These are phyloP conservation scores for Thelephora aurantiotincta DNA, from an alignment of 768 basidiomycete genomes.

Conservation along the genomic window DNA sequence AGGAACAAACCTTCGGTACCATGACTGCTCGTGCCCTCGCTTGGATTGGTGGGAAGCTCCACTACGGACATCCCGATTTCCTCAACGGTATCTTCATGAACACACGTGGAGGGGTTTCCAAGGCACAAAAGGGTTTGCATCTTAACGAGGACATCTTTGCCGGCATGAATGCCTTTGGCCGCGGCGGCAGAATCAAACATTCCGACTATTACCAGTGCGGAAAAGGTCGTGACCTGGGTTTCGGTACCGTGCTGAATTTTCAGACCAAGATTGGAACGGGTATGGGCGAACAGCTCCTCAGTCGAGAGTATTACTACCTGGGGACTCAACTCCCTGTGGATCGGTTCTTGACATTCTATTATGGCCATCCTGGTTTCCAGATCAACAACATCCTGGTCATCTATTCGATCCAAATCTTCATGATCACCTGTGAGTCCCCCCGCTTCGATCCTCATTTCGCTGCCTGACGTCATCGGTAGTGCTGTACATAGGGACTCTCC, in stretches of 20 bases:
- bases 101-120: constrained; percentile 96
- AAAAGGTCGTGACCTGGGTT: constrained; percentile 97
- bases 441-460: not conserved
- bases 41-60: constrained; percentile 96
- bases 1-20: constrained; percentile 99
- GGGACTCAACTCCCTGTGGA: constrained; percentile 97
- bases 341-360: constrained; percentile 98
- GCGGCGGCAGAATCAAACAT: constrained; percentile 98
- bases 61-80: constrained; percentile 99
- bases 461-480: constrained; percentile 23
- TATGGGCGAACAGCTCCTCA: constrained; percentile 99
- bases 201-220: constrained; percentile 99
- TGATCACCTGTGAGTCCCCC: constrained; percentile 68
- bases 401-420: constrained; percentile 94
- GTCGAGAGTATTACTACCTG: constrained; percentile 97
- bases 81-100: constrained; percentile 96
- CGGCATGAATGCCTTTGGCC: constrained; percentile 97
- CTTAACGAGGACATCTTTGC: constrained; percentile 99
- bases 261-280: constrained; percentile 99
- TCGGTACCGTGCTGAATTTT: constrained; percentile 98
- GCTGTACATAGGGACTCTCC: constrained; percentile 90
- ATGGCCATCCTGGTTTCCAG: constrained; percentile 98
- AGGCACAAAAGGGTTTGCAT: constrained; percentile 97
- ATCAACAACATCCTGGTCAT: constrained; percentile 99
- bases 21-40: constrained; percentile 90